Percentiles rank a stretch among this genome's conserved stretches.
Conservation (phyloP, 306 rosid genomes). For the Prosopis cineraria region DNA sequence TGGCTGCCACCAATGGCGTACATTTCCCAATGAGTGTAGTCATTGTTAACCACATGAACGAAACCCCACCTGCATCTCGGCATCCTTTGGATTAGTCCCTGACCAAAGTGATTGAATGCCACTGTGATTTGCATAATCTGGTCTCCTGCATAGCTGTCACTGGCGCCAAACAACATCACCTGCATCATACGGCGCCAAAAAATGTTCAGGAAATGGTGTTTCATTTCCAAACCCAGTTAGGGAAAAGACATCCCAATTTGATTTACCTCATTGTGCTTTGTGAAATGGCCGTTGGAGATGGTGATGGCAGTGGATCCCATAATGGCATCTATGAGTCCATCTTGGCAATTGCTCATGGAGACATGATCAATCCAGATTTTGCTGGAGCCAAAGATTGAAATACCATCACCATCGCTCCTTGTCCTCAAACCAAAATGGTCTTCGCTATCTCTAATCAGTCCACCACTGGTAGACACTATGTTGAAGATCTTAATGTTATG, state of each 20-base stretch:
- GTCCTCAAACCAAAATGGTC: conserved; percentile 62
- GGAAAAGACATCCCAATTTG: neutral
- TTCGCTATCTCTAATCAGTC: conserved; percentile 52
- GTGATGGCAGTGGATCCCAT: conserved; percentile 85
- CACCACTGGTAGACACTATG: conserved; percentile 48
- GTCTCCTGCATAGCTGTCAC: conserved; percentile 40
- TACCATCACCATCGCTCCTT: conserved; percentile 76
- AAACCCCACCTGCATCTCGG: conserved; percentile 76
- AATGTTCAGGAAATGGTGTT: neutral
- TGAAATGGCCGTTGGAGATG: conserved; percentile 80
- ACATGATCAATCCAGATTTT: conserved; percentile 84
- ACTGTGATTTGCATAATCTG: conserved; percentile 71
- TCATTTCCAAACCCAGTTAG: neutral
- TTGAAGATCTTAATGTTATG: conserved; percentile 56
- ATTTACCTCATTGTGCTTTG: conserved; percentile 67
- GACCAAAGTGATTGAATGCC: conserved; percentile 86
- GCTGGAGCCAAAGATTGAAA: conserved; percentile 72
- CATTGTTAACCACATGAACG: conserved; percentile 73
- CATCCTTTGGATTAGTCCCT: conserved; percentile 74
- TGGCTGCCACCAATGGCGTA: conserved; percentile 87
- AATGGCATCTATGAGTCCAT: conserved; percentile 74
- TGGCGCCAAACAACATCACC: conserved; percentile 86
- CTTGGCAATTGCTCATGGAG: conserved; percentile 60
- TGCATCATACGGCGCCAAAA: conserved; percentile 30
- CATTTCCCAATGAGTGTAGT: conserved; percentile 84